Base-by-base conservation (phyloP, 352 stramenopile genomes). In the Elongisporangium anandrum region DNA sequence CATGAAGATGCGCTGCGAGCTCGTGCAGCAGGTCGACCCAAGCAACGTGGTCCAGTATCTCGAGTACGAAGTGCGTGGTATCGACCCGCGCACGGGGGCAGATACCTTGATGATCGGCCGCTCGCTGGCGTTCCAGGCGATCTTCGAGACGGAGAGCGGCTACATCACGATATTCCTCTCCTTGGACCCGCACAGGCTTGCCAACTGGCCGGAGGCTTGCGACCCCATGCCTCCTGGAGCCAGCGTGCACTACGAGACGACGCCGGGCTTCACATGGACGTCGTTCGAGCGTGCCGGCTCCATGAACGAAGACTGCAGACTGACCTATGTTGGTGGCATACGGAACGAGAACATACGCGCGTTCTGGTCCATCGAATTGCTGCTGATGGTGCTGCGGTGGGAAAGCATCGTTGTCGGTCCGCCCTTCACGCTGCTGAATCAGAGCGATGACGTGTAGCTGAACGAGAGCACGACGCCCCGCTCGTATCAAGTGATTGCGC, bases 1-100 rank as follows among this genome's bases (percentile, higher is more conserved):
- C 45, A 67, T 76, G 67, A 63, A 69, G 45, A 74, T 76, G 59
- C 64, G 71, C 57, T 79, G 34, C 4, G 34, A 45, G 34, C 34
- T 45, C 5, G 34, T 45, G 34, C 34, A 45, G 34, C 34, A 45
- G 34, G 10, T 45, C 13, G 34, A 45, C 34, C 10, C 13, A 2
- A 45, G 34, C 34, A 45, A 45, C 34, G 34, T 45, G 34, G 10
- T 45, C 10, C 34, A 45, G 61, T 79, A 79, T 54, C 68, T 72
- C 50, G 62, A 69, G 39, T 74, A 67, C 54, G 69, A 77, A 52
- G 68, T 64, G 0, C 58, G 50, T 7, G 69, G 71, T 52, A 49
- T 52, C 41, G 60, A 77, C 45, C 4, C 34, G 10, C 10, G 7
- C 9, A 45, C 34, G 16, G 54, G 64, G 10, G 54, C 64, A 38